Evolutionary conservation across 495 filamentous ascomycete genomes (phyloP).

Genomic region (Penicillium pancosmium): DNA sequence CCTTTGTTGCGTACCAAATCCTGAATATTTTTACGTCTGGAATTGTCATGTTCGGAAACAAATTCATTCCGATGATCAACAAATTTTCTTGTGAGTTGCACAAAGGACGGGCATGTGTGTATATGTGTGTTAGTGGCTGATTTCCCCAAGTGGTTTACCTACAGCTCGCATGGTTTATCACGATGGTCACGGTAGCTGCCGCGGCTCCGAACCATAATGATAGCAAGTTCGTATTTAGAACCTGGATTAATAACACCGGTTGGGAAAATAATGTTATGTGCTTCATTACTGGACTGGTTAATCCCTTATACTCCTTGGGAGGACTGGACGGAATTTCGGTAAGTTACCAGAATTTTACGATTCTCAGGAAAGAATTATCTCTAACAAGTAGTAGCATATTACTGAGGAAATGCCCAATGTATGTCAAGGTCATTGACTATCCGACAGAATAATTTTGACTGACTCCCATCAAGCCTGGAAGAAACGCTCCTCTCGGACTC

Average conservation of each 20-base stretch:
- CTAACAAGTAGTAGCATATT: constrained; percentile 55
- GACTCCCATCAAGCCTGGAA: constrained; percentile 25
- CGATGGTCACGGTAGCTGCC: constrained; percentile 70
- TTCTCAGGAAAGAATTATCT: neutral
- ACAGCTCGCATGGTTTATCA: constrained; percentile 63
- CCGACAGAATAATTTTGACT: constrained; percentile 17
- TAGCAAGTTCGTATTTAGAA: constrained; percentile 62
- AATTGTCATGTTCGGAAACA: constrained; percentile 42
- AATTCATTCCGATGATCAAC: constrained; percentile 38
- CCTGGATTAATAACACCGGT: constrained; percentile 68
- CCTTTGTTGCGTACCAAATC: constrained; percentile 39
- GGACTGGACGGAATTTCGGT: constrained; percentile 60
- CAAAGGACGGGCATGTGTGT: neutral
- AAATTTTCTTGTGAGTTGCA: constrained; percentile 37
- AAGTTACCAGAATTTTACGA: neutral
- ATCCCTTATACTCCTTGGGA: constrained; percentile 76
- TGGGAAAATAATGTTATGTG: constrained; percentile 69
- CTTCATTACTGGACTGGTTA: constrained; percentile 77
- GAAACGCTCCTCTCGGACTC: constrained; percentile 36
- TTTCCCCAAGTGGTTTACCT: constrained; percentile 56
- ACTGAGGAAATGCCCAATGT: constrained; percentile 74
- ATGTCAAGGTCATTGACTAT: constrained; percentile 28
- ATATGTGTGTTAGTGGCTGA: neutral
- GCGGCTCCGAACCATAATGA: constrained; percentile 54
- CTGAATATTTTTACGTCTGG: constrained; percentile 34